These are phyloP conservation scores for Cicer pinnatifidum DNA, from an alignment of 306 rosid species.

Conservation along the genomic window DNA sequence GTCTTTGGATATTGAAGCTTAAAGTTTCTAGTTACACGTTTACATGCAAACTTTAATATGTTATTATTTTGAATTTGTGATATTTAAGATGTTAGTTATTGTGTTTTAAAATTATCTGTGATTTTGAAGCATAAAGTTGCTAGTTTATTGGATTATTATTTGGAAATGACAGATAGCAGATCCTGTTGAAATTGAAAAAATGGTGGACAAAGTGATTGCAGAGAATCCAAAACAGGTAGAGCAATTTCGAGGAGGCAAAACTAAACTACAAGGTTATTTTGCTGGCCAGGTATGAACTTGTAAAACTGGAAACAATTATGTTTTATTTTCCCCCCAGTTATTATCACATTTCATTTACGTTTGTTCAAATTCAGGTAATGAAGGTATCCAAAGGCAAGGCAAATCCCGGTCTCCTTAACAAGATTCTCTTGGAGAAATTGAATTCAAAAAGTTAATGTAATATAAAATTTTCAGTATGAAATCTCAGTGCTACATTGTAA, in stretches of 20 bases:
- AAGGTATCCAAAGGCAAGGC: constrained; percentile 95
- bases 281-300: constrained; percentile 80
- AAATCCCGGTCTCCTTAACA: constrained; percentile 84
- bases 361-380: constrained; percentile 64
- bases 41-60: constrained; percentile 12
- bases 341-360: constrained; percentile 10
- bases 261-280: constrained; percentile 84
- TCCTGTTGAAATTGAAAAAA: constrained; percentile 79
- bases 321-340: neutral
- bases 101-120: neutral
- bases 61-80: constrained; percentile 9
- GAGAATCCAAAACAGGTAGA: constrained; percentile 93
- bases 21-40: neutral
- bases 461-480: neutral
- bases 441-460: constrained; percentile 66
- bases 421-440: constrained; percentile 79
- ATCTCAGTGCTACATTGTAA: neutral
- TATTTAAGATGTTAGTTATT: constrained; percentile 16
- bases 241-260: constrained; percentile 84
- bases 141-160: neutral
- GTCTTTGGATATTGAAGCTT: neutral
- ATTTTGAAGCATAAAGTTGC: neutral
- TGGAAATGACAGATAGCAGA: constrained; percentile 71
- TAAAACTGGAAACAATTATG: constrained; percentile 32
- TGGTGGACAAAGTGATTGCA: constrained; percentile 74